Evolutionary conservation across 257 asterid species (phyloP), one percentile per base, ranked within the genome.

Genomic region (Jasminum sambac): DNA sequence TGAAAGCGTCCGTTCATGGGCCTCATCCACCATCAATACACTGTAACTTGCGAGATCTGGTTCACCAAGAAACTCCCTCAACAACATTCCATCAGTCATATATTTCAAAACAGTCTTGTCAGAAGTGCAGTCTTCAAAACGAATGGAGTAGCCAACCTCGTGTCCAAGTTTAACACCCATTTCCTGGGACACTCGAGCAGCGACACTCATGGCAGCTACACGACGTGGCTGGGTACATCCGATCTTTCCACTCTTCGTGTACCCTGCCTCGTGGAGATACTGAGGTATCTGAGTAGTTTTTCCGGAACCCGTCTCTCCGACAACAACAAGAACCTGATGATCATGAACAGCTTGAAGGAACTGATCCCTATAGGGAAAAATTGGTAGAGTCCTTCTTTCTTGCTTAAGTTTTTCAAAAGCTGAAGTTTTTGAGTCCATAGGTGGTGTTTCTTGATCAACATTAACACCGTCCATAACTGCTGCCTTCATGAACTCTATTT

Each of bases 161-260:
- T 95, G 99, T 48, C 99, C 99, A 76, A 95, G 93, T 82, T 91
- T 95, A 70, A 95, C 97, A 43, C 99, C 99, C 97, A 91, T 82
- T 83, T 95, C 99, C 84, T 91, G 95, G 75, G 99, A 88, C 72
- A 95, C 99, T 57, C 97, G 89, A 78, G 98, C 96, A 80, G 99
- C 90, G 63, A 91, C 99, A 81, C 97, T 95, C 99, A 95, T 95
- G 17, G 99, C 99, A 68, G 99, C 98, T 66, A 91, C 99, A 67
- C 97, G 84, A 11, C 96, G 92, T 50, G 99, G 96, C 83, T 94
- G 99, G 74, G 99, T 91, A 75, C 97, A 94, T n/a, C 95, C 99
- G 68, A 94, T 85, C 95, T 76, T 89, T 79, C 99, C 98, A 24
- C 75, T 83, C 65, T 79, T 71, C 10, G 91, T 86, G 78, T 76